phyloP scores from a whole-genome alignment of 2,329 filamentous ascomycete species.

The Didymella lethalis region DNA sequence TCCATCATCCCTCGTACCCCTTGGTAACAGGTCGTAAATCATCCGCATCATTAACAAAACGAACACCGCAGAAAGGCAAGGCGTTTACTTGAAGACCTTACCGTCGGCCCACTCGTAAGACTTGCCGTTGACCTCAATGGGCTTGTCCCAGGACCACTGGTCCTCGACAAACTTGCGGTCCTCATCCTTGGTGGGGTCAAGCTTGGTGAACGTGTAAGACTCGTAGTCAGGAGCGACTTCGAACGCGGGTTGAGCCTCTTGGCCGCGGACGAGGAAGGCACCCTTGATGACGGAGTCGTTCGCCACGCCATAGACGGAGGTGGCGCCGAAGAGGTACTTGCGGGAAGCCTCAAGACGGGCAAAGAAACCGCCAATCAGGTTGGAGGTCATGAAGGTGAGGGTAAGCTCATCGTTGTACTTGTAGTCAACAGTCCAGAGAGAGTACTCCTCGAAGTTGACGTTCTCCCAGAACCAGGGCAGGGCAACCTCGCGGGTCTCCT shows the following conservation, averaged over 20 bases:
- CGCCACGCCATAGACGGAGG: constrained; percentile 86
- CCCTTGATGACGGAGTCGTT: constrained; percentile 92
- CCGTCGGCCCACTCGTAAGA: constrained; percentile 86
- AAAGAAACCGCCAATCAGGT: constrained; percentile 98
- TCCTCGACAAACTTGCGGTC: constrained; percentile 86
- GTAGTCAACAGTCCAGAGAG: constrained; percentile 92
- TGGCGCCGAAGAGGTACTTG: constrained; percentile 95
- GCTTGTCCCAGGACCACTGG: constrained; percentile 92
- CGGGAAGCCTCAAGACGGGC: constrained; percentile 94
- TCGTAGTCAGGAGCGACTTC: constrained; percentile 97
- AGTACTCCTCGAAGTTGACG: constrained; percentile 93
- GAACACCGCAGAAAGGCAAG: constrained; percentile 28
- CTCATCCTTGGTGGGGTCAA: constrained; percentile 85
- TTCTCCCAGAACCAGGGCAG: constrained; percentile 99
- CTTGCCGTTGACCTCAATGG: constrained; percentile 82
- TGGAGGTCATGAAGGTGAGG: constrained; percentile 98
- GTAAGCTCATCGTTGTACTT: constrained; percentile 99
- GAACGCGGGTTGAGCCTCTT: constrained; percentile 85
- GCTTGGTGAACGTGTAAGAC: constrained; percentile 96
- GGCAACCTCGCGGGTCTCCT: constrained; percentile 80
- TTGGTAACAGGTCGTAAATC: constrained; percentile 46
- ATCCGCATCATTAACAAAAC: constrained; percentile 45
- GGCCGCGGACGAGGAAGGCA: constrained; percentile 93
- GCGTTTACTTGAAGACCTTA: constrained; percentile 97
- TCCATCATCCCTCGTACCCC: constrained; percentile 39